Percentiles rank a stretch among this genome's conserved stretches.
phyloP scores from a whole-genome alignment of 2,329 filamentous ascomycete genomes.

The Colletotrichum sublineola region DNA sequence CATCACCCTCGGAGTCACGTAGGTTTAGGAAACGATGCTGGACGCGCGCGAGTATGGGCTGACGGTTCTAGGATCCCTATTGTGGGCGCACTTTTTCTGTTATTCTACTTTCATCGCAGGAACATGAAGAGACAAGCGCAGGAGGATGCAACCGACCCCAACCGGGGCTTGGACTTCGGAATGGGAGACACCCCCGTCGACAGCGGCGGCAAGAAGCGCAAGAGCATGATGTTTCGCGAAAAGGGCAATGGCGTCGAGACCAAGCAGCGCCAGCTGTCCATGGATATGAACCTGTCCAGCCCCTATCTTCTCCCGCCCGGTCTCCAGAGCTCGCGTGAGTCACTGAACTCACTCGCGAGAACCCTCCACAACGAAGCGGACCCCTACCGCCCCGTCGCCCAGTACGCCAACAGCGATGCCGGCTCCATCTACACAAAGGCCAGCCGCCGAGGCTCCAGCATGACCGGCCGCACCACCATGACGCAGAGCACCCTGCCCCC shows the following conservation, averaged over 20 bases:
- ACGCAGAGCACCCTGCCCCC: slow-evolving; percentile 50
- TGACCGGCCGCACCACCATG: slow-evolving; percentile 48
- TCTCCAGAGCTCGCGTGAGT: slow-evolving; percentile 84
- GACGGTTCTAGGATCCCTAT: slow-evolving; percentile 77
- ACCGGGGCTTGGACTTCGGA: slow-evolving; percentile 94
- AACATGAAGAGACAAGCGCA: slow-evolving; percentile 77
- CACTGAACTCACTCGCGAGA: slow-evolving; percentile 86
- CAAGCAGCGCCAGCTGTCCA: slow-evolving; percentile 69
- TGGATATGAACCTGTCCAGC: slow-evolving; percentile 82
- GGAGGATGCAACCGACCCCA: slow-evolving; percentile 89
- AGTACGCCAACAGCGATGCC: slow-evolving; percentile 70
- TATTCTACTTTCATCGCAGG: slow-evolving; percentile 84
- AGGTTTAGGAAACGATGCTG: slow-evolving; percentile 58
- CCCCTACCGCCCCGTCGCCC: slow-evolving; percentile 78
- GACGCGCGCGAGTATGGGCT: slow-evolving; percentile 33
- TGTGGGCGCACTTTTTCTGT: slow-evolving; percentile 72
- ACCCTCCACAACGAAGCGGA: slow-evolving; percentile 82
- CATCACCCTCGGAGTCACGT: slow-evolving; percentile 79
- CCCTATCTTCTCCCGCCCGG: slow-evolving; percentile 95
- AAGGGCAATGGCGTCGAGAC: slow-evolving; percentile 55
- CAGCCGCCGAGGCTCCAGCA: slow-evolving; percentile 49
- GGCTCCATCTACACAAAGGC: slow-evolving; percentile 64
- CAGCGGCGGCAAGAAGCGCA: slow-evolving; percentile 56
- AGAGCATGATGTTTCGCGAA: slow-evolving; percentile 62
- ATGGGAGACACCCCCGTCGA: slow-evolving; percentile 66